These are phyloP conservation scores for Barnettozyma californica DNA, from an alignment of 805 yeast genomes.

Conservation along the genomic window DNA sequence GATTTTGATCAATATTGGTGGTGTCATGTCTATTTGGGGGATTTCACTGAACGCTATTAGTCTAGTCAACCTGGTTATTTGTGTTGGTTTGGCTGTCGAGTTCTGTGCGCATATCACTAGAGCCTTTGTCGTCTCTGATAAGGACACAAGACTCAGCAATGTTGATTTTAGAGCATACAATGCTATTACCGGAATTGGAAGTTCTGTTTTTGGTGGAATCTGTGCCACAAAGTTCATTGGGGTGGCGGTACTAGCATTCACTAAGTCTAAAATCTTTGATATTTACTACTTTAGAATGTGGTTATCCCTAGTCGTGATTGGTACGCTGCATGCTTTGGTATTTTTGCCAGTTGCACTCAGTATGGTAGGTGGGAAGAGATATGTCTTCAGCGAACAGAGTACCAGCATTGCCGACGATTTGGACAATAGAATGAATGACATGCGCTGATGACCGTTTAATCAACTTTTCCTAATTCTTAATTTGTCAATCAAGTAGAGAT, in stretches of 20 bases:
- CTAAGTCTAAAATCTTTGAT: conserved; percentile 82
- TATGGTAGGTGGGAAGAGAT: conserved; percentile 55
- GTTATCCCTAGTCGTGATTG: conserved; percentile 71
- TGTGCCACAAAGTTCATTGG: conserved; percentile 88
- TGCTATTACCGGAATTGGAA: conserved; percentile 77
- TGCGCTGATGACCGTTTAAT: neutral
- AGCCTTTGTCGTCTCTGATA: conserved; percentile 47
- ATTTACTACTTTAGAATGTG: conserved; percentile 94
- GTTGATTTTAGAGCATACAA: conserved; percentile 35
- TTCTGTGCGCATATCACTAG: conserved; percentile 85
- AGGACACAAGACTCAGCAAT: conserved; percentile 29
- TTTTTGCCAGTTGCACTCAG: conserved; percentile 74
- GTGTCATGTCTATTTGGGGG: conserved; percentile 68
- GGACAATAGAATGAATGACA: conserved; percentile 15
- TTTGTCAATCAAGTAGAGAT: neutral
- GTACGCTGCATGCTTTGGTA: conserved; percentile 72
- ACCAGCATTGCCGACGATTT: conserved; percentile 30
- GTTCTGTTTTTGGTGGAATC: conserved; percentile 86
- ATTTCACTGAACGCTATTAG: conserved; percentile 85
- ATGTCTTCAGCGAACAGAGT: conserved; percentile 33
- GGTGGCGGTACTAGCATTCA: conserved; percentile 78
- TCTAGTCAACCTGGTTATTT: conserved; percentile 84
- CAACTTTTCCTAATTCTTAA: neutral
- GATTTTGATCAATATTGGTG: conserved; percentile 71
- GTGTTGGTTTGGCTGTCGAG: conserved; percentile 90